A percentile compares a stretch with the other conserved stretches of the same genome.
Evolutionary conservation across 108 stramenopile species (phyloP).

Genomic region (Cyclotella baltica): DNA sequence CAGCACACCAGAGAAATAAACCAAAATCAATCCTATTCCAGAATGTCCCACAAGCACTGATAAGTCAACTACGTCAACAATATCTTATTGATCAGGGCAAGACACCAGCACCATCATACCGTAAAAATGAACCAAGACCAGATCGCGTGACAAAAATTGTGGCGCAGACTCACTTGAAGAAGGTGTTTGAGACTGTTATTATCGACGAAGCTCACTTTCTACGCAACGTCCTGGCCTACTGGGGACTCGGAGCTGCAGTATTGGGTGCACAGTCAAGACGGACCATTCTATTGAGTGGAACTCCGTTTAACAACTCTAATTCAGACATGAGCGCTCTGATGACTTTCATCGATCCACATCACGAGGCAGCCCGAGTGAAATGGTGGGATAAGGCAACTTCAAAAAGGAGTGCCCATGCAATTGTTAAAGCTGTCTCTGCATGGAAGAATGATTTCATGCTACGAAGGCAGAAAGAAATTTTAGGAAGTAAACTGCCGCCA

Average conservation of each 20-base stretch:
- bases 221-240: slow-evolving; percentile 42
- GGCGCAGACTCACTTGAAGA: slow-evolving; percentile 17
- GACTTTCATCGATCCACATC: slow-evolving; percentile 47
- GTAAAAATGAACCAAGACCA: slow-evolving; percentile 7
- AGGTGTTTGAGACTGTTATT: slow-evolving; percentile 41
- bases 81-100: slow-evolving; percentile 43
- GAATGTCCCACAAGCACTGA: slow-evolving; percentile 9
- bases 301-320: slow-evolving; percentile 58
- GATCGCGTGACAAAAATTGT: slow-evolving; percentile 35
- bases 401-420: background rate
- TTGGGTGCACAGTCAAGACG: slow-evolving; percentile 43
- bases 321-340: slow-evolving; percentile 47
- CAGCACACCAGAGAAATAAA: background rate
- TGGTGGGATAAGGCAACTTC: slow-evolving; percentile 47
- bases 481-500: slow-evolving; percentile 19
- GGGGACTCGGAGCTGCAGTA: slow-evolving; percentile 53
- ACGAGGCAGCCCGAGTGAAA: slow-evolving; percentile 27
- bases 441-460: slow-evolving; percentile 40
- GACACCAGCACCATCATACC: slow-evolving; percentile 2
- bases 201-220: slow-evolving; percentile 56
- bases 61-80: slow-evolving; percentile 37
- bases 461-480: slow-evolving; percentile 35
- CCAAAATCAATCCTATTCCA: slow-evolving; percentile 24
- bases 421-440: slow-evolving; percentile 16
- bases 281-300: slow-evolving; percentile 45